Base-by-base conservation (phyloP, 495 filamentous ascomycete species). In the Aspergillus diversus region DNA sequence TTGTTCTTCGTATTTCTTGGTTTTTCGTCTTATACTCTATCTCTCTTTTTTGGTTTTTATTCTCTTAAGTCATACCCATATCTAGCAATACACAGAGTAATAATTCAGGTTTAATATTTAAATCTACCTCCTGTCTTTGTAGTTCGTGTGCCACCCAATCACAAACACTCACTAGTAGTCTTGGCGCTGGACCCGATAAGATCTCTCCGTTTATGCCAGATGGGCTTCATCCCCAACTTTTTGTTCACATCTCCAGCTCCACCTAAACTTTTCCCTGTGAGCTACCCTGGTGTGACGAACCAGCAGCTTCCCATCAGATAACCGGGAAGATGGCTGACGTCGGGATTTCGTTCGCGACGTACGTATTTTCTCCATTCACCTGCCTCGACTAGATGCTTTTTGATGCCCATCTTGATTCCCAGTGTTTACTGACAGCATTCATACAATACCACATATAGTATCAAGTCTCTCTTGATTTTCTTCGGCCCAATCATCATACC, bases 401-500 rank as follows among this genome's bases (percentile, higher is more conserved):
- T 16, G n/a, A 52, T 52, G 12, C 1, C n/a, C n/a, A 21, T 52
- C 49, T 31, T 33, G 21, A 27, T 27, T 27, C 21, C 21, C 21
- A 27, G 21, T 27, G 21, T 1, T 2, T 2, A 27, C 39, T 43
- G n/a, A 43, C 39, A 43, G 21, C 34, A 33, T 32, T 17, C 5
- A 51, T 31, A 33, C 34, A 34, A 48, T 27, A 33, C 8, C 31
- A 54, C 8, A 5, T 17, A 66, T 66, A 93, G 90, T 57, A 79
- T 92, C 75, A 89, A 92, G 70, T 90, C 89, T 64, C 81, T 97
- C 72, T 77, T 91, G 68, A 81, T 96, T 73, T 88, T 95, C 79
- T 90, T 97, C 74, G 94, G 86, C 0, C 93, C 94, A n/a, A 76
- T 95, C 57, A 73, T 97, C 63, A 76, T 97, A 54, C 90, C 91